Conservation (phyloP, 768 basidiomycete species). For the Austroboletus festivus region DNA sequence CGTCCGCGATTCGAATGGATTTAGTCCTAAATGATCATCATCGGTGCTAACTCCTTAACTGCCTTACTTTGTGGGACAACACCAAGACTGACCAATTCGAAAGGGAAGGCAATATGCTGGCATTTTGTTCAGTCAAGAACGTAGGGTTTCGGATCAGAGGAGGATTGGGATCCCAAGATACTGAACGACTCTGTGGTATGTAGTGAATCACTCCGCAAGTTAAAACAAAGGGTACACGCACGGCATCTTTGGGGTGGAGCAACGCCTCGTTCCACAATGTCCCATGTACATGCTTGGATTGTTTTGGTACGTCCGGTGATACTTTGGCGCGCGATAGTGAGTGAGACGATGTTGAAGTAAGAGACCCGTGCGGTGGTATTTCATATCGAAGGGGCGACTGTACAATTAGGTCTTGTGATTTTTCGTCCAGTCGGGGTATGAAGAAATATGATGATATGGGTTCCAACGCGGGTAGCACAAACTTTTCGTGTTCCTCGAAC, state of each 20-base stretch:
- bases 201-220: conserved; percentile 3
- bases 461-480: conserved; percentile 31
- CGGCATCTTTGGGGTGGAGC: conserved; percentile 5
- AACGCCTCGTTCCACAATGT: conserved; percentile 21
- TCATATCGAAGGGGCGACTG: conserved; percentile 19
- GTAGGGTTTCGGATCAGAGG: conserved; percentile 40
- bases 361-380: not conserved
- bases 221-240: conserved; percentile 10
- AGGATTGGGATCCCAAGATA: conserved; percentile 62
- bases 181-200: conserved; percentile 40
- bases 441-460: conserved; percentile 50
- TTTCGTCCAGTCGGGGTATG: conserved; percentile 62
- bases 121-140: conserved; percentile 69
- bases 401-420: conserved; percentile 77
- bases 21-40: conserved; percentile 42
- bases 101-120: conserved; percentile 50
- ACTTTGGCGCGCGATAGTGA: not conserved
- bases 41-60: not conserved
- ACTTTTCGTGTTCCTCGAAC: conserved; percentile 16
- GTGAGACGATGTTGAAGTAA: not conserved
- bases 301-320: not conserved
- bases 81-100: conserved; percentile 50
- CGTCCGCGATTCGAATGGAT: conserved; percentile 45
- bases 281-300: not conserved
- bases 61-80: not conserved